Conservation (phyloP, 805 yeast genomes). For the Metschnikowia lachancei region DNA sequence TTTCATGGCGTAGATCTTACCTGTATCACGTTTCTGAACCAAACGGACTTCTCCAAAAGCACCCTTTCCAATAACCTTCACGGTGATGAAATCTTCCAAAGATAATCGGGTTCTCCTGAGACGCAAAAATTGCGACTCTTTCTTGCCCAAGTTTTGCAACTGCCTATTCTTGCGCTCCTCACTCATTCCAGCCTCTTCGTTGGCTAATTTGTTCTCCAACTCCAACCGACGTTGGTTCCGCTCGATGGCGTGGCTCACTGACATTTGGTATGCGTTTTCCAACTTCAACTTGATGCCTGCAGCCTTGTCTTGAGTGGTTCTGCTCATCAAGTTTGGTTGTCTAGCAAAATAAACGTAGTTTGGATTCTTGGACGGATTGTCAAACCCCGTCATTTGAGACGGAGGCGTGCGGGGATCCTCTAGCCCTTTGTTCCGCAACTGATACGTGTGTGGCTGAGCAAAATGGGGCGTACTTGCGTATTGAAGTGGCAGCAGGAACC, state of each 20-base stretch:
- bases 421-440: conserved; percentile 6
- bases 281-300: conserved; percentile 77
- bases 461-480: conserved; percentile 12
- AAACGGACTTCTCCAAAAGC: conserved; percentile 97
- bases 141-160: conserved; percentile 76
- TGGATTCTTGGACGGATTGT: conserved; percentile 4
- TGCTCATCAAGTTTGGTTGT: conserved; percentile 76
- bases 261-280: conserved; percentile 81
- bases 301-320: conserved; percentile 75
- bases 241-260: conserved; percentile 90
- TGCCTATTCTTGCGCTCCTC: conserved; percentile 86
- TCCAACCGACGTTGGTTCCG: conserved; percentile 89
- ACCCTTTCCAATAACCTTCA: conserved; percentile 91
- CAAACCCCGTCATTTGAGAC: conserved; percentile 3
- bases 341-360: conserved; percentile 65
- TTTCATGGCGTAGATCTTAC: conserved; percentile 92
- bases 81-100: conserved; percentile 81
- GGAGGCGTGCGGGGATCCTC: conserved; percentile 16
- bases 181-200: conserved; percentile 60
- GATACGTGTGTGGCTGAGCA: conserved; percentile 15
- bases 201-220: conserved; percentile 66
- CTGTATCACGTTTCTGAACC: conserved; percentile 90
- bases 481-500: conserved; percentile 10
- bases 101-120: conserved; percentile 80
- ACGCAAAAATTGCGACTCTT: conserved; percentile 83